Evolutionary conservation across 164 flowering plant genomes (phyloP).

Genomic region (Liriodendron chinense): DNA sequence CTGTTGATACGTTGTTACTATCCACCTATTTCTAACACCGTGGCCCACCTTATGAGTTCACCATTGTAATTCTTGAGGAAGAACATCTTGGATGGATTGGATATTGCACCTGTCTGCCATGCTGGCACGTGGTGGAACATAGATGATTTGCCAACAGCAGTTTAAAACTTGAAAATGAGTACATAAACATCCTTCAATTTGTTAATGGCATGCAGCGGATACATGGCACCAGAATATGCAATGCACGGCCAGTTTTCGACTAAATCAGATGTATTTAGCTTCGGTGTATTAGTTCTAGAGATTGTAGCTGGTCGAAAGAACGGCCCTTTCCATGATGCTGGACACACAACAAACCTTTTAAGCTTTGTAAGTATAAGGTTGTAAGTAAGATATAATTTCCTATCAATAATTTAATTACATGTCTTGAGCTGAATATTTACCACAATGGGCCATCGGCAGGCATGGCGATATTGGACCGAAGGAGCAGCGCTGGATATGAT

Average conservation of each 20-base stretch:
- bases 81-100: too few species aligned
- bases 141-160: too few species aligned
- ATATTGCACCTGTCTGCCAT: too few species aligned
- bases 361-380: not conserved
- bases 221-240: constrained; percentile 13
- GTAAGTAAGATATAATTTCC: not conserved
- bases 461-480: constrained; percentile 12
- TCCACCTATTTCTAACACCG: too few species aligned
- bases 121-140: too few species aligned
- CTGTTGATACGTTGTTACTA: too few species aligned
- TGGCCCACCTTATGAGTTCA: too few species aligned
- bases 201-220: constrained; percentile 8
- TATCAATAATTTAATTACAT: not conserved
- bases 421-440: too few species aligned
- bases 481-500: constrained; percentile 3
- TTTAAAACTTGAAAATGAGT: too few species aligned
- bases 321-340: not conserved
- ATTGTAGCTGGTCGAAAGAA: constrained; percentile 16
- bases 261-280: constrained; percentile 14
- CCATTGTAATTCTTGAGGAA: too few species aligned
- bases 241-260: constrained; percentile 5
- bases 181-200: too few species aligned
- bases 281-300: constrained; percentile 16
- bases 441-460: not conserved
- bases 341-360: not conserved